Evolutionary conservation across 805 yeast genomes (phyloP), one percentile per base, ranked within the genome.

Genomic region (Tetrapisispora nanseiensis): DNA sequence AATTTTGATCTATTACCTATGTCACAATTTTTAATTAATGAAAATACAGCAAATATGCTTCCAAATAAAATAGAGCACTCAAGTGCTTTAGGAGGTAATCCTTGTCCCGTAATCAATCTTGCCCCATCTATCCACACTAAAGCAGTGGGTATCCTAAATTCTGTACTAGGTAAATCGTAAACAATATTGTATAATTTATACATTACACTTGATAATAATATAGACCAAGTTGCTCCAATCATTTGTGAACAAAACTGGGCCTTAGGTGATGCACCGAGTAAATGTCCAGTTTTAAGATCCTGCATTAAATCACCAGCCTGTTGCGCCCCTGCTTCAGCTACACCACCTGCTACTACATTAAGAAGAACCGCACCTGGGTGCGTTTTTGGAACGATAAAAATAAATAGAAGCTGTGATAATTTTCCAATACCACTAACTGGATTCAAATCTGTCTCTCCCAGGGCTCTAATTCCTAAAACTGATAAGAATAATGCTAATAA

Each of bases 241-340:
- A 87, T 50, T 63, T 92, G 97, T 0, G 97, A 97, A 18, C 78
- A 57, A 52, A 92, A 89, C 62, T 92, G 98, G 3, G 95, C 95
- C 47, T 72, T 75, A 15, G 96, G 96, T 0, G 95, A 83, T 0
- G 97, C 97, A 13, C 95, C 95, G 2, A 90, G 56, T 41, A 90
- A 62, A 62, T 85, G 90, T 0, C 97, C 97, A 0, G 98, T 89
- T 60, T 92, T 92, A 51, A 90, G 69, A 64, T 92, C 97, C 66
- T 90, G 98, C 95, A 92, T 85, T 56, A 90, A 69, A 63, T 90
- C 98, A 24, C 98, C 97, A 2, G 97, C 97, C 64, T 90, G 98
- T 65, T 92, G 97, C 2, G 98, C 96, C 8, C 97, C 97, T 0
- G 97, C 97, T 65, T 90, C 98, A 1, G 97, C 94, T 33, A 90